Base-by-base conservation (phyloP, 176 grass and related monocot species). In the Guadua angustifolia region DNA sequence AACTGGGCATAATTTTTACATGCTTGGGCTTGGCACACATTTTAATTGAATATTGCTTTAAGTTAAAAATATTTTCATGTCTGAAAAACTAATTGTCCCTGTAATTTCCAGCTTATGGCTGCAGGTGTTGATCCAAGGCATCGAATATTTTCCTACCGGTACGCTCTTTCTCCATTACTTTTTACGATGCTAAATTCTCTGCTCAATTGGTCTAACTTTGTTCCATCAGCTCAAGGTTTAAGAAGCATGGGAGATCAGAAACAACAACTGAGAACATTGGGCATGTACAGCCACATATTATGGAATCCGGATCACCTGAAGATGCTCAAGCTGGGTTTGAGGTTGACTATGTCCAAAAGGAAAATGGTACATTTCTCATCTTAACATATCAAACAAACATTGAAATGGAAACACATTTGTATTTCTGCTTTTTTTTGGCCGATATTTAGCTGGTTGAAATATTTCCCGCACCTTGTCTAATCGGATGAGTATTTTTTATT, bases 141-240 rank as follows among this genome's bases (percentile, higher is more conserved):
- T 55, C 89, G 74, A 78, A 88, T 73, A 40, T 95, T 98, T 91
- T 91, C 66, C 76, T 95, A 93, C 66, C 69, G 85, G 95, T 98
- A 89, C 38, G 40, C 25, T 74, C 69, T 47, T 88, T 76, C 44
- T 50, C 17, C 10, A 39, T 68, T 75, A 77, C 57, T 70, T 82
- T 57, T 40, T 55, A 79, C 21, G n/a, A 69, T 89, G 19, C 56
- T 82, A 32, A 79, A 59, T 55, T 47, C 5, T 55, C 33, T 85
- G 22, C 38, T 40, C 51, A 82, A 17, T 60, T 29, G 82, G 2
- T 1, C 73, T 80, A 85, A 84, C 38, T 77, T 15, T 87, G 21
- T 71, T 85, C 59, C 53, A 39, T 57, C 89, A 98, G 95, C 47
- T 93, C 95, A 64, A 93, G 75, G 57, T 86, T 79, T 42, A 94